Evolutionary conservation across 1,139 yeast species (phyloP).

Genomic region (Taphrina communis): DNA sequence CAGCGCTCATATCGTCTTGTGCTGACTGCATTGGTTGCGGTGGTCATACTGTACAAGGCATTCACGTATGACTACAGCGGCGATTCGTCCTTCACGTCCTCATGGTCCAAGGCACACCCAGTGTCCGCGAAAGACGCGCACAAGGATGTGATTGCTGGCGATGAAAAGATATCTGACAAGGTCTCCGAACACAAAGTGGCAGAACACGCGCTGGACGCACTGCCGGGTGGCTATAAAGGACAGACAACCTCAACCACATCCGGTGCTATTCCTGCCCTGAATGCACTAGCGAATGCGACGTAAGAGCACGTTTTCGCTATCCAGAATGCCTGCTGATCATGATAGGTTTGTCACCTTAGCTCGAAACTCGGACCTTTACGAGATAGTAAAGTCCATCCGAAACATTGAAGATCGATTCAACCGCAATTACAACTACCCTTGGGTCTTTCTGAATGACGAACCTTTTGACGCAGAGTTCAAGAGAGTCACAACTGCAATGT

Average conservation of each 20-base stretch:
- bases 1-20: slow-evolving; percentile 33
- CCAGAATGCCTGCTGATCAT: neutral
- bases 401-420: slow-evolving; percentile 75
- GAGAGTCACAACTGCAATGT: slow-evolving; percentile 57
- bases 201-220: slow-evolving; percentile 33
- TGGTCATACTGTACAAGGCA: slow-evolving; percentile 28
- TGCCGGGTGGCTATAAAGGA: slow-evolving; percentile 19
- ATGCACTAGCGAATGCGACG: slow-evolving; percentile 37
- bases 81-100: slow-evolving; percentile 6
- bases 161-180: slow-evolving; percentile 18
- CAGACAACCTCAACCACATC: slow-evolving; percentile 1
- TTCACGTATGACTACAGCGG: slow-evolving; percentile 13
- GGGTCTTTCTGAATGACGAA: slow-evolving; percentile 78
- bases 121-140: slow-evolving; percentile 20
- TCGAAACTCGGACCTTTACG: slow-evolving; percentile 69
- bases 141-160: slow-evolving; percentile 29
- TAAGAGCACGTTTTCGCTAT: neutral
- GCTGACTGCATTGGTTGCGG: slow-evolving; percentile 34
- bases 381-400: slow-evolving; percentile 64
- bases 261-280: slow-evolving; percentile 14
- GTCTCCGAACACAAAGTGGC: slow-evolving; percentile 33
- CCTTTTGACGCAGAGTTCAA: slow-evolving; percentile 65
- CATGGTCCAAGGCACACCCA: slow-evolving; percentile 29
- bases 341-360: slow-evolving; percentile 67
- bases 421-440: slow-evolving; percentile 69